A percentile compares a stretch with the other conserved stretches of the same genome.
These are phyloP conservation scores for Zanthoxylum bungeanum DNA, from an alignment of 345 rosid genomes.

Conservation along the genomic window DNA sequence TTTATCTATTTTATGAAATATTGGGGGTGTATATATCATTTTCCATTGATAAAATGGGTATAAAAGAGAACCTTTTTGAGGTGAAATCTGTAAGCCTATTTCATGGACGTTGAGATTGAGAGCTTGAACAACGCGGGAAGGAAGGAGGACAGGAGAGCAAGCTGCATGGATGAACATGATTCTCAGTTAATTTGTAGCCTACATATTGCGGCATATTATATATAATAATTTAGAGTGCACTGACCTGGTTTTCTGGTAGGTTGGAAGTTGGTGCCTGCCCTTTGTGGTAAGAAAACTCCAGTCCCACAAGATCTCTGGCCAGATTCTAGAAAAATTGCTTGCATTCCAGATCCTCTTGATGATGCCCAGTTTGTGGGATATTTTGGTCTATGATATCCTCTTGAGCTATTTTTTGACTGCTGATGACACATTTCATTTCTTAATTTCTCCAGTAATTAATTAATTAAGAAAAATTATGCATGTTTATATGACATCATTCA, in stretches of 20 bases:
- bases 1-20: too few species aligned
- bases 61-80: conserved; percentile 27
- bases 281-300: conserved; percentile 79
- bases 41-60: too few species aligned
- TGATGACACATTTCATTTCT: neutral
- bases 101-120: conserved; percentile 40
- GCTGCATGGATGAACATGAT: too few species aligned
- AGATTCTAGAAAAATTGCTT: conserved; percentile 69
- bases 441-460: too few species aligned
- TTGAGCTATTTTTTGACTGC: conserved; percentile 23
- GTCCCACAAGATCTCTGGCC: conserved; percentile 66
- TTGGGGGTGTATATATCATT: too few species aligned
- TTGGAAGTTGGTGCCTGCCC: conserved; percentile 32
- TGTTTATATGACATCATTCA: neutral
- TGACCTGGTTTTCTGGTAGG: conserved; percentile 60
- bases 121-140: conserved; percentile 43
- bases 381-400: conserved; percentile 17
- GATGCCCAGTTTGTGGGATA: conserved; percentile 18
- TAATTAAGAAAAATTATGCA: too few species aligned
- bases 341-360: conserved; percentile 67
- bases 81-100: conserved; percentile 30
- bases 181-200: too few species aligned
- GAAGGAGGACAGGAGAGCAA: conserved; percentile 43
- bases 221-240: too few species aligned
- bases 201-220: too few species aligned